Conservation (phyloP, 257 asterid species). For the Lycium ferocissimum region DNA sequence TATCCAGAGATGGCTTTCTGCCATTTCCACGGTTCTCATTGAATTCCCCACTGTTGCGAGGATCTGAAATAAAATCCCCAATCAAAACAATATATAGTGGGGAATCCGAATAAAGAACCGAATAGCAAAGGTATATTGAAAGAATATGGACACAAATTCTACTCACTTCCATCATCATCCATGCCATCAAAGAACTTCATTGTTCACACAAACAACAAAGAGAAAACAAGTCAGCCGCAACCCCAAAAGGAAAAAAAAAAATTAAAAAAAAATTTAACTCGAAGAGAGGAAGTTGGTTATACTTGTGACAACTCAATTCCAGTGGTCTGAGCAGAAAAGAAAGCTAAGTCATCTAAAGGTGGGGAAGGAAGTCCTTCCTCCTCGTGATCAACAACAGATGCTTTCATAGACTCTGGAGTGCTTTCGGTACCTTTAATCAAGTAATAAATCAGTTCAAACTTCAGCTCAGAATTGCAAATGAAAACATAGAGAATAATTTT, state of each 20-base stretch:
- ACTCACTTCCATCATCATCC: conserved; percentile 99
- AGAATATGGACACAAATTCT: conserved; percentile 44
- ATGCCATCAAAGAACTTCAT: conserved; percentile 90
- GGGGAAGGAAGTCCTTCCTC: conserved; percentile 97
- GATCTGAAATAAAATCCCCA: conserved; percentile 76
- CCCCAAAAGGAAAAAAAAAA: background rate
- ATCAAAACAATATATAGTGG: conserved; percentile 49
- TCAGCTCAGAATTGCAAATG: background rate
- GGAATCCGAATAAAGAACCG: conserved; percentile 64
- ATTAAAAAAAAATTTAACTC: too few species aligned
- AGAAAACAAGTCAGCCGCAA: conserved; percentile 41
- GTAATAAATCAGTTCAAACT: background rate
- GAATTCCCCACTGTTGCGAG: conserved; percentile 78
- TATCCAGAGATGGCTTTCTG: conserved; percentile 60
- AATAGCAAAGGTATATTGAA: conserved; percentile 48
- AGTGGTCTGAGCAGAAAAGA: conserved; percentile 62
- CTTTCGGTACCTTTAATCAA: conserved; percentile 50
- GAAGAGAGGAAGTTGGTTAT: conserved; percentile 13
- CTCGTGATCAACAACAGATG: conserved; percentile 62
- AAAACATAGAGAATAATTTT: background rate
- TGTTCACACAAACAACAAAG: conserved; percentile 41
- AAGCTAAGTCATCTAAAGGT: conserved; percentile 86
- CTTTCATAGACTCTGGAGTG: conserved; percentile 72
- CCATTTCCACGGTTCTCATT: conserved; percentile 72
- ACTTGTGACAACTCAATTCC: conserved; percentile 86